A percentile compares a stretch with the other conserved stretches of the same genome.
Evolutionary conservation across 2,329 filamentous ascomycete species (phyloP).

Genomic region (Harringtonia lauricola): DNA sequence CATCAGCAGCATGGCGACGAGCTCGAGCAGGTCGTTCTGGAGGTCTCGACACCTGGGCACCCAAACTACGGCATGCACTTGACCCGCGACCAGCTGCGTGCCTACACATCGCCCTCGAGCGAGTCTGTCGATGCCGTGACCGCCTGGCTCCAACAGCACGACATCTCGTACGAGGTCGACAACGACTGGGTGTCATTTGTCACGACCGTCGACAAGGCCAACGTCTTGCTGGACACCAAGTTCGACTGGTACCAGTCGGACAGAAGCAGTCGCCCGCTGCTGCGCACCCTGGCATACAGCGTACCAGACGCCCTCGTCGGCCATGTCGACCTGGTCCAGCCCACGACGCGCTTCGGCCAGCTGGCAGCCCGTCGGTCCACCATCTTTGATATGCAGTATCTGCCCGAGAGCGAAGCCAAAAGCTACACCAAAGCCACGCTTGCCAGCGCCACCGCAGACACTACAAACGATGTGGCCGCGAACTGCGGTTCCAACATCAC

Average conservation of each 20-base stretch:
- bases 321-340: constrained; percentile 52
- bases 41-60: constrained; percentile 50
- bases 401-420: constrained; percentile 10
- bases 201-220: constrained; percentile 38
- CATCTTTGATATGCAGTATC: constrained; percentile 24
- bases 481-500: constrained; percentile 27
- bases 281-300: constrained; percentile 47
- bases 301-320: constrained; percentile 42
- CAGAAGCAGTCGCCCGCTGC: constrained; percentile 26
- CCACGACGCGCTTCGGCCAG: constrained; percentile 51
- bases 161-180: constrained; percentile 33
- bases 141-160: constrained; percentile 42
- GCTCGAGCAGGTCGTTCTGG: constrained; percentile 47
- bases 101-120: constrained; percentile 37
- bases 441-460: constrained; percentile 6
- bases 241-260: constrained; percentile 45
- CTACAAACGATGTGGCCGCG: constrained; percentile 8
- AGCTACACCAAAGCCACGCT: background rate
- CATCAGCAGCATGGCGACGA: constrained; percentile 33
- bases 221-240: constrained; percentile 42
- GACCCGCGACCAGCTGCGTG: constrained; percentile 46
- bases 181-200: constrained; percentile 53
- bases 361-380: constrained; percentile 29
- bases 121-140: constrained; percentile 37
- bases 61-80: constrained; percentile 50